Conservation (phyloP, 306 rosid species). For the Rubus parviflorus region DNA sequence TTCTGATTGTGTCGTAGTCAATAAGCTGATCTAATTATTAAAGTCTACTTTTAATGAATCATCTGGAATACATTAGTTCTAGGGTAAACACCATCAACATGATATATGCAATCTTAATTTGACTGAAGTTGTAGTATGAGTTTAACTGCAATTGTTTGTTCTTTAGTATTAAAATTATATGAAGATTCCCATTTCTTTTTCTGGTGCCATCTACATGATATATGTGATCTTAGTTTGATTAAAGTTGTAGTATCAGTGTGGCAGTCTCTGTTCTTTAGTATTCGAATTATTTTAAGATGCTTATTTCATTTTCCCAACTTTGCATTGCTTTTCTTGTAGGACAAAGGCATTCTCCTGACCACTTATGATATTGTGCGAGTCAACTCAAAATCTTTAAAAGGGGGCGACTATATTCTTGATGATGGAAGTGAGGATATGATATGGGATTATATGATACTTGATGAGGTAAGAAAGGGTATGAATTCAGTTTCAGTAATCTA, state of each 20-base stretch:
- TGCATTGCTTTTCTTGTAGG: constrained; percentile 43
- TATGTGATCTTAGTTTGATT: background rate
- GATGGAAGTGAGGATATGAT: constrained; percentile 61
- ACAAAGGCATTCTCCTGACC: constrained; percentile 89
- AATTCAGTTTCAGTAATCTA: background rate
- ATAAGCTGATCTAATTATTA: too few species aligned
- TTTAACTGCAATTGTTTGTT: too few species aligned
- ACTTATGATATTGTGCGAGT: constrained; percentile 91
- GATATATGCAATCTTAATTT: too few species aligned
- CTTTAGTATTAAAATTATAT: background rate
- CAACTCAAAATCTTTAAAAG: constrained; percentile 71
- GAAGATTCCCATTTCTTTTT: background rate
- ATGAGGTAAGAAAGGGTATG: constrained; percentile 57
- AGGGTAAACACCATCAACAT: too few species aligned
- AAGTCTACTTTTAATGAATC: too few species aligned
- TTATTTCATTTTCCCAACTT: constrained; percentile 14
- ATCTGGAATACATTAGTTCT: too few species aligned
- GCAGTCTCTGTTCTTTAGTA: background rate
- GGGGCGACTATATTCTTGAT: constrained; percentile 35
- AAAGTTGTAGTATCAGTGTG: background rate
- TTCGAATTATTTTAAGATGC: constrained; percentile 3
- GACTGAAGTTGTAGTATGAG: too few species aligned
- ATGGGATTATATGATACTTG: constrained; percentile 98
- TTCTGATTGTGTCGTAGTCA: too few species aligned
- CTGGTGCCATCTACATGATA: background rate